Conservation (phyloP, 495 filamentous ascomycete genomes). For the Penicillium salamii region DNA sequence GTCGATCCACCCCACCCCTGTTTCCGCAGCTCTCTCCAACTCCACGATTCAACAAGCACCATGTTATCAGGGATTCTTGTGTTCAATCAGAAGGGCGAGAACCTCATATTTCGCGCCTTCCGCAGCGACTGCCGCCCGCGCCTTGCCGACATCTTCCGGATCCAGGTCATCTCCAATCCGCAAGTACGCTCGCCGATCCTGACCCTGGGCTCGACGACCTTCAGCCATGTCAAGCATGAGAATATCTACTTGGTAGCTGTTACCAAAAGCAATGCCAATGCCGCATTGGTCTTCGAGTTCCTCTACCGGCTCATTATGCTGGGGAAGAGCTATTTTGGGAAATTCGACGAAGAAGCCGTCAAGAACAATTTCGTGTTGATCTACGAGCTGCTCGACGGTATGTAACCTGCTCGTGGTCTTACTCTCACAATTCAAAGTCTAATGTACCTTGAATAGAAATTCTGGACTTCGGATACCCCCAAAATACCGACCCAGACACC, state of each 20-base stretch:
- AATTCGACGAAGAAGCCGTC: conserved; percentile 98
- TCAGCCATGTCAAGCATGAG: conserved; percentile 99
- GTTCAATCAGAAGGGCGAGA: conserved; percentile 99
- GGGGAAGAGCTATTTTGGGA: conserved; percentile 95
- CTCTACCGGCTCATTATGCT: conserved; percentile 87
- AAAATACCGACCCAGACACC: conserved; percentile 98
- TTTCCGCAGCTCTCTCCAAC: conserved; percentile 19
- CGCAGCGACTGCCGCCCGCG: conserved; percentile 96
- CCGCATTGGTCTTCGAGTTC: conserved; percentile 97
- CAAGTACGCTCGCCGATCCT: conserved; percentile 97
- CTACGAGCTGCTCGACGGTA: conserved; percentile 96
- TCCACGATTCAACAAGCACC: conserved; percentile 27
- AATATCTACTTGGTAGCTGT: conserved; percentile 98
- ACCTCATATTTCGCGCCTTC: conserved; percentile 98
- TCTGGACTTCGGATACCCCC: conserved; percentile 97
- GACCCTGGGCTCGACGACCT: conserved; percentile 95
- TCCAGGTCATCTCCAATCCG: conserved; percentile 98
- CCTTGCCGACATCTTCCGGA: conserved; percentile 97
- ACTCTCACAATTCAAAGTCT: neutral
- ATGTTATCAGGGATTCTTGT: conserved; percentile 97
- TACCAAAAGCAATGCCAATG: conserved; percentile 99
- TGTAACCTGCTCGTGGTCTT: neutral
- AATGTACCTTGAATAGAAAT: conserved; percentile 63
- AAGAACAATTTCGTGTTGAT: conserved; percentile 99
- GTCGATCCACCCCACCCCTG: conserved; percentile 28